Evolutionary conservation across 2,329 filamentous ascomycete species (phyloP), one percentile per base, ranked within the genome.

Genomic region (Pseudogymnoascus sp.): DNA sequence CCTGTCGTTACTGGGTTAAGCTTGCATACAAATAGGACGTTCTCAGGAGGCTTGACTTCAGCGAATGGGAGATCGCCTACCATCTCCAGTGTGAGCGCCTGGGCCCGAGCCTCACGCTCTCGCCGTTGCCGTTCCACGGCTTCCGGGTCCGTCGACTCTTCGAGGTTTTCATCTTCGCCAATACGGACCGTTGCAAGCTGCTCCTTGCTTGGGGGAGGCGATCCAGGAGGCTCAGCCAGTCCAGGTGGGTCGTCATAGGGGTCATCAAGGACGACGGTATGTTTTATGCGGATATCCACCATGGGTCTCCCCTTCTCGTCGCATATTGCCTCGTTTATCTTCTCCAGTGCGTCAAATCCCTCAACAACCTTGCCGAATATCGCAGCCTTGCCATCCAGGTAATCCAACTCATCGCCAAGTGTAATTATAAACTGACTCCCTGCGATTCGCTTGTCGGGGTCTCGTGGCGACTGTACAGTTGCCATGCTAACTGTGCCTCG

Each of bases 1-100:
- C 81, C 81, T 72, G 91, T 89, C 8, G 95, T 99, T 57, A 99
- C 92, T 0, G 95, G 95, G 71, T 99, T 99, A 47, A 99, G 81
- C 75, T 99, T 99, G 87, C 95, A 99, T 47, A 99, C 93, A 73
- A 99, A 99, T 1, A 99, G 81, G 12, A 99, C 87, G 75, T 99
- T 97, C 77, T 99, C 95, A 0, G 95, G 95, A 4, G 95, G 95
- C 71, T 93, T 96, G 70, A 99, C 93, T 76, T 99, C 95, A 65
- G 95, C 95, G 75, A 97, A 99, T 4, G 95, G 95, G 64, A 99
- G 79, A 74, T 99, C 95, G 47, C 95, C 95, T 77, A 99, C 95
- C 87, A 99, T 96, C 78, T 99, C 95, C 59, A 99, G 82, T 1
- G 93, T 97, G 71, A 99, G 79, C 0, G 95, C 95, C 75, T 97